These are phyloP conservation scores for Pseudomonodictys pantanalensis DNA, from an alignment of 495 filamentous ascomycete genomes.

Conservation along the genomic window DNA sequence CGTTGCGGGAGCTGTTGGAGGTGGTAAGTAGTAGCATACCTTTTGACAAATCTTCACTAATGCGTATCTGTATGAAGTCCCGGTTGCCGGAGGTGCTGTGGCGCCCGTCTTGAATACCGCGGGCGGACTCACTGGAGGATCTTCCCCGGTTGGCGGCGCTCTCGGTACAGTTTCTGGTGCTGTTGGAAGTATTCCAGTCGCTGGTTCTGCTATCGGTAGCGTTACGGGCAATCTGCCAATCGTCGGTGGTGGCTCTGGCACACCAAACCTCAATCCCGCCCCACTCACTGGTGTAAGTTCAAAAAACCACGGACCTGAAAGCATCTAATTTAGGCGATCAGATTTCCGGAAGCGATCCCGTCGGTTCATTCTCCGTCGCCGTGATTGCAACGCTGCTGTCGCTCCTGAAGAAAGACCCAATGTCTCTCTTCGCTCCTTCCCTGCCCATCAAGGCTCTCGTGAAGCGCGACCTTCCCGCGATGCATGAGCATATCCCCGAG, in stretches of 20 bases:
- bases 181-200: neutral
- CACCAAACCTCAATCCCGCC: too few relatives aligned
- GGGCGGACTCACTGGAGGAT: slow-evolving; percentile 1
- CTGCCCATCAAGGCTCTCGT: slow-evolving; percentile 18
- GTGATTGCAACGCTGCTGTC: slow-evolving; percentile 20
- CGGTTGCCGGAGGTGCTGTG: neutral
- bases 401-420: slow-evolving; percentile 23
- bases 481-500: slow-evolving; percentile 2
- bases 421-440: slow-evolving; percentile 16
- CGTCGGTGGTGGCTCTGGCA: neutral
- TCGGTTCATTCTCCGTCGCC: slow-evolving; percentile 9
- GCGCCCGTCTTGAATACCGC: neutral
- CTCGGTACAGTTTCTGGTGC: slow-evolving; percentile 2
- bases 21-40: neutral
- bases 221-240: neutral
- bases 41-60: neutral
- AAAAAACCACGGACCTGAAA: neutral
- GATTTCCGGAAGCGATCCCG: slow-evolving; percentile 8
- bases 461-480: slow-evolving; percentile 14
- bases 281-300: neutral
- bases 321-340: too few relatives aligned
- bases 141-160: neutral
- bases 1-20: neutral
- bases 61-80: neutral
- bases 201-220: neutral